phyloP scores from a whole-genome alignment of 768 basidiomycete species.

The Cyathus striatus region DNA sequence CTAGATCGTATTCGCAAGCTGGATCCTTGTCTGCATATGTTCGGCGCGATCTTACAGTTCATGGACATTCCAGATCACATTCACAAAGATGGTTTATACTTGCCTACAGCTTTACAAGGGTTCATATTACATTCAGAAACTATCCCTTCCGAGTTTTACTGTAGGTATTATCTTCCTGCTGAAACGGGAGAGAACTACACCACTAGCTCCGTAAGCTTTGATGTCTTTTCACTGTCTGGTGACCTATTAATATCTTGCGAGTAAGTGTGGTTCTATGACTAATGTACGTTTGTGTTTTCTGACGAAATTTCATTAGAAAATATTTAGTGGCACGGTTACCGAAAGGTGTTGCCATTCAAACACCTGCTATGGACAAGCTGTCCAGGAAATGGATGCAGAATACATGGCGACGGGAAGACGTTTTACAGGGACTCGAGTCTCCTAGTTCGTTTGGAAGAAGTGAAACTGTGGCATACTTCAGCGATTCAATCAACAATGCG shows the following conservation, averaged over 20 bases:
- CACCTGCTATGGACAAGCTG: background rate
- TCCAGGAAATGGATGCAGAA: conserved; percentile 14
- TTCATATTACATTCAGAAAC: conserved; percentile 18
- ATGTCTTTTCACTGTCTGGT: conserved; percentile 22
- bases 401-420: conserved; percentile 12
- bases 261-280: too few species aligned
- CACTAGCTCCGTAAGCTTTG: conserved; percentile 20
- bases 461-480: conserved; percentile 8
- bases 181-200: conserved; percentile 19
- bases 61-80: conserved; percentile 15
- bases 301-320: too few species aligned
- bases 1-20: conserved; percentile 27
- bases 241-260: conserved; percentile 25
- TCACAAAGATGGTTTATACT: conserved; percentile 20
- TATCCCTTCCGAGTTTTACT: conserved; percentile 24
- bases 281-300: too few species aligned
- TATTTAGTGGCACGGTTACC: conserved; percentile 30
- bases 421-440: conserved; percentile 5
- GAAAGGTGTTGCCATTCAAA: conserved; percentile 17
- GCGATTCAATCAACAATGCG: conserved; percentile 13
- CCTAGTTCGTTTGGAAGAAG: too few species aligned
- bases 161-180: conserved; percentile 26
- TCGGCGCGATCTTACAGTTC: conserved; percentile 21
- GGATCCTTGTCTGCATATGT: conserved; percentile 29
- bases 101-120: conserved; percentile 25